Evolutionary conservation across 2,329 filamentous ascomycete genomes (phyloP).

Genomic region (Fusarium tanahbumbuense): DNA sequence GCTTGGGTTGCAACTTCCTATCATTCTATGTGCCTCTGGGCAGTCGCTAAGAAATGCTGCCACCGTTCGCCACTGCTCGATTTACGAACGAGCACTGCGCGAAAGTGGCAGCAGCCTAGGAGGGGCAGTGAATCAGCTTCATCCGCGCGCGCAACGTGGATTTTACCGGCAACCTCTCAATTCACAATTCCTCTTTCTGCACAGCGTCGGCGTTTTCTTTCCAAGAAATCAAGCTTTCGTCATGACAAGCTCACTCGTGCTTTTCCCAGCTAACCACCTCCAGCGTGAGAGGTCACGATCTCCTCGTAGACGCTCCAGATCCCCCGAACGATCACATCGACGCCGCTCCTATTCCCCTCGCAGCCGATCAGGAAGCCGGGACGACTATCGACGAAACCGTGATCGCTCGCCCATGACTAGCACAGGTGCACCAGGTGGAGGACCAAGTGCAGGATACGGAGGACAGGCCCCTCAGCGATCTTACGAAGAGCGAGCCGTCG

Average conservation of each 20-base stretch:
- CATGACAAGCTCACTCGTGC: constrained; percentile 33
- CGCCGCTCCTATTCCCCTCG: constrained; percentile 84
- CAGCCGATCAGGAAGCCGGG: constrained; percentile 79
- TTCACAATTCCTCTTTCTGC: constrained; percentile 23
- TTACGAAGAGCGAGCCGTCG: constrained; percentile 83
- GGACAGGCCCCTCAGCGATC: constrained; percentile 73
- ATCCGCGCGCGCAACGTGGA: constrained; percentile 16
- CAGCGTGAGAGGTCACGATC: constrained; percentile 89
- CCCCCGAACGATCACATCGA: constrained; percentile 75
- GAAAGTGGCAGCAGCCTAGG: constrained; percentile 17
- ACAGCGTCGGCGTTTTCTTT: constrained; percentile 8
- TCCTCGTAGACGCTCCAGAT: constrained; percentile 85
- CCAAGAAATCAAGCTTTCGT: constrained; percentile 14
- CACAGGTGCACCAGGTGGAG: constrained; percentile 75
- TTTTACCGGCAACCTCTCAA: constrained; percentile 18
- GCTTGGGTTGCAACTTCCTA: constrained; percentile 9
- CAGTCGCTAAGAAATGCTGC: constrained; percentile 5
- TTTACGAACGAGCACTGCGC: background rate
- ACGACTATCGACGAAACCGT: constrained; percentile 79
- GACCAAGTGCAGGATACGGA: constrained; percentile 74
- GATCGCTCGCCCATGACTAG: constrained; percentile 88
- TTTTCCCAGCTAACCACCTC: constrained; percentile 47
- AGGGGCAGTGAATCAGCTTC: constrained; percentile 30
- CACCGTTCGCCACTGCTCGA: constrained; percentile 7
- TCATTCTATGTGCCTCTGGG: background rate